Conservation (phyloP, 331 rosid genomes). For the Malus hybrid region DNA sequence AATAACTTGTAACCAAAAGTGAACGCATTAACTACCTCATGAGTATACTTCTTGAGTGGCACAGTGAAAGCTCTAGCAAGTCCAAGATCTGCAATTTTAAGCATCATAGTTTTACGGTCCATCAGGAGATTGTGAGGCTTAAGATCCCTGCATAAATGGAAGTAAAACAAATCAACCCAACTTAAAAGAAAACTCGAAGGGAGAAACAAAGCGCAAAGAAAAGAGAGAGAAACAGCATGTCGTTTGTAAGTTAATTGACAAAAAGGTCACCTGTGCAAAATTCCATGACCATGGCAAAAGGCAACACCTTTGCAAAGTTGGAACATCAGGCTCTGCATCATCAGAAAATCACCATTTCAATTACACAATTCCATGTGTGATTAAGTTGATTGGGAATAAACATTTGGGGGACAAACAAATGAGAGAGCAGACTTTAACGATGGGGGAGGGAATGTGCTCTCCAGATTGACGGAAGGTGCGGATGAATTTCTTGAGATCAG, state of each 20-base stretch:
- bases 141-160: conserved; percentile 49
- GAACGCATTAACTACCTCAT: conserved; percentile 41
- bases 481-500: conserved; percentile 84
- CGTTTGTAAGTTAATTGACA: not conserved
- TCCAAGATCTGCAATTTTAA: conserved; percentile 95
- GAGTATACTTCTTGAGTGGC: conserved; percentile 90
- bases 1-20: not conserved
- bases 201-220: not conserved
- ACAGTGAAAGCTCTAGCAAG: conserved; percentile 89
- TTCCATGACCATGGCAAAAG: conserved; percentile 95
- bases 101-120: conserved; percentile 77
- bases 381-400: not conserved
- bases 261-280: conserved; percentile 62
- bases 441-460: conserved; percentile 33
- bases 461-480: conserved; percentile 67
- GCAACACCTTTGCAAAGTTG: conserved; percentile 98
- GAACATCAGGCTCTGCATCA: conserved; percentile 69
- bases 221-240: not conserved
- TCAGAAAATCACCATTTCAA: not conserved
- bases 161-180: not conserved
- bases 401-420: not conserved
- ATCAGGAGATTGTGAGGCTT: conserved; percentile 94
- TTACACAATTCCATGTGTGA: not conserved
- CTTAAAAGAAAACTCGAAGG: not conserved
- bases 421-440: conserved; percentile 39